A percentile compares a stretch with the other conserved stretches of the same genome.
These are phyloP conservation scores for Scedosporium boydii DNA, from an alignment of 2,329 filamentous ascomycete genomes.

Conservation along the genomic window DNA sequence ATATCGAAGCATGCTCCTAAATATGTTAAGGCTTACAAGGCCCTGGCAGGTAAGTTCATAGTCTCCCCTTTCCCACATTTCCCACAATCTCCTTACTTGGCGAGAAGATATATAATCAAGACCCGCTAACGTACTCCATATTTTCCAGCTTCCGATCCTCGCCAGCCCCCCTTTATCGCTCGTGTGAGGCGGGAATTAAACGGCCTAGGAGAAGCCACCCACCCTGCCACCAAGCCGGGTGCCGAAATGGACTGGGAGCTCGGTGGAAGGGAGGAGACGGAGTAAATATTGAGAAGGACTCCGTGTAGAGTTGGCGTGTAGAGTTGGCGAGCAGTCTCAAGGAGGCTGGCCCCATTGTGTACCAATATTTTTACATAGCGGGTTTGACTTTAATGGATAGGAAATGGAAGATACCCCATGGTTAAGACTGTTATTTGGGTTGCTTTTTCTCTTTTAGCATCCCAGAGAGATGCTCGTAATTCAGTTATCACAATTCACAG, in stretches of 20 bases:
- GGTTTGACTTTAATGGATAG: too few species aligned
- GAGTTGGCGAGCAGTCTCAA: too few species aligned
- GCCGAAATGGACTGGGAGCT: conserved; percentile 1
- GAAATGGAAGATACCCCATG: too few species aligned
- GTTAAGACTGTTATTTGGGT: too few species aligned
- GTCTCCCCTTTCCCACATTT: background rate
- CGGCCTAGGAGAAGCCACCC: background rate
- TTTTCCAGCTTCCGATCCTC: too few species aligned
- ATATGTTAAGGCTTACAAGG: conserved; percentile 9
- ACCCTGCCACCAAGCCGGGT: background rate
- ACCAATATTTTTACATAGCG: too few species aligned
- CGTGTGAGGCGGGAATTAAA: background rate
- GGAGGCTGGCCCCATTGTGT: too few species aligned
- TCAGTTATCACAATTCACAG: too few species aligned
- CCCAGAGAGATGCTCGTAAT: too few species aligned
- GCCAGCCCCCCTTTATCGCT: background rate
- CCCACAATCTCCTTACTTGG: background rate
- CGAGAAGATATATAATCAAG: background rate
- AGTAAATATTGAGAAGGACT: background rate
- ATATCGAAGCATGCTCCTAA: conserved; percentile 9
- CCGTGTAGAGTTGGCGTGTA: background rate
- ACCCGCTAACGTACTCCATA: too few species aligned
- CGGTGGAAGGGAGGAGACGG: background rate
- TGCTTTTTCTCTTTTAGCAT: too few species aligned
- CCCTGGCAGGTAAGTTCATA: conserved; percentile 7